Evolutionary conservation across 331 rosid genomes (phyloP).

Genomic region (Pyrus hybrid): DNA sequence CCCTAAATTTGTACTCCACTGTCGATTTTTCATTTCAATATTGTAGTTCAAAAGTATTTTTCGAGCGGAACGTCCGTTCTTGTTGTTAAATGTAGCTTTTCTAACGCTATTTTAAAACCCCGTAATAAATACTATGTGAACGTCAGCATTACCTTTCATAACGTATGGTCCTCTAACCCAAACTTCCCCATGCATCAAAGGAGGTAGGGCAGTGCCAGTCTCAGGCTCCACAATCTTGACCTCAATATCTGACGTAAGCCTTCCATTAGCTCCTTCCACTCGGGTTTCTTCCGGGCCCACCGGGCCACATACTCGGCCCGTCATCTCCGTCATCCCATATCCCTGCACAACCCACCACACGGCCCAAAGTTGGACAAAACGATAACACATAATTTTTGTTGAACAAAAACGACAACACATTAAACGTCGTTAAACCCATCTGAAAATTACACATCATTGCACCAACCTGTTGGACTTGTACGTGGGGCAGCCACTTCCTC

Average conservation of each 20-base stretch:
- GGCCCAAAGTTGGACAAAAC: background rate
- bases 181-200: conserved; percentile 16
- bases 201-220: conserved; percentile 8
- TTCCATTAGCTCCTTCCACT: conserved; percentile 19
- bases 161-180: conserved; percentile 15
- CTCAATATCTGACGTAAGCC: conserved; percentile 10
- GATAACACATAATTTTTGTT: too few species aligned
- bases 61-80: rapidly evolving
- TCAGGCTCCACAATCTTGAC: conserved; percentile 22
- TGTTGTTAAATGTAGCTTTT: too few species aligned
- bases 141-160: conserved; percentile 18
- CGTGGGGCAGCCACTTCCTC: conserved; percentile 10
- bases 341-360: background rate
- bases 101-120: too few species aligned
- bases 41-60: too few species aligned
- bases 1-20: too few species aligned
- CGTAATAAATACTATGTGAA: too few species aligned
- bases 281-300: conserved; percentile 15
- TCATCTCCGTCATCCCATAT: conserved; percentile 26
- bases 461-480: conserved; percentile 16
- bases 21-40: too few species aligned
- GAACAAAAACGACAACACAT: too few species aligned
- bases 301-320: conserved; percentile 15
- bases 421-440: too few species aligned
- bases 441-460: too few species aligned